Base-by-base conservation (phyloP, 2,329 filamentous ascomycete species). In the Aspergillus sp. region DNA sequence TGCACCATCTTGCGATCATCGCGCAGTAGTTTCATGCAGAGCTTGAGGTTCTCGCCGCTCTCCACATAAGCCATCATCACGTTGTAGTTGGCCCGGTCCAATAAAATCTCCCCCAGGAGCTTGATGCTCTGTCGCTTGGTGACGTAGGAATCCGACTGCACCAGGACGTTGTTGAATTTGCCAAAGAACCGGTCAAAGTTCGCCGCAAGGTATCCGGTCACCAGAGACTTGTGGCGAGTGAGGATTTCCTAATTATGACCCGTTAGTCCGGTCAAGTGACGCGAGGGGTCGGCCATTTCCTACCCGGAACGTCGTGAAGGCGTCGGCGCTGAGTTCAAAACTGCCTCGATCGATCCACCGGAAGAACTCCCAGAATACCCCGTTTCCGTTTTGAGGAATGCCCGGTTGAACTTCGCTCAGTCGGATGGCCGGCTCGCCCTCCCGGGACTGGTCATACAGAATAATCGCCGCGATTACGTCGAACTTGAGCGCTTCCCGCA, bases 1-100 rank as follows among this genome's bases (percentile, higher is more conserved):
- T 97, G 94, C 57, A 99, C 94, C 92, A 99, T 99, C 73, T 96
- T 94, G 62, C 93, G 85, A 72, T 97, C 93, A 71, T 97, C 94
- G 61, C 91, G 87, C 56, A 99, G 78, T 54, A 99, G 80, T 72
- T 96, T 97, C 94, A 99, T 99, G 77, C 92, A 94, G 59, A 97
- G 88, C 77, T 99, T 99, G 63, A 99, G 82, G 68, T 99, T 92
- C 69, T 97, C 93, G 55, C 92, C 92, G 45, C 88, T 87, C 71
- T 96, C 92, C 53, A 99, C 94, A 69, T 97, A 99, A 57, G 88
- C 86, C 52, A 93, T 97, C 94, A 99, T 99, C 68, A 97, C 91
- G 68, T 87, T 91, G 78, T 99, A 99, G 74, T 99, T 97, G 58
- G 93, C 91, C 41, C 94, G 86, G 71, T 97, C 94, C 31, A 99